Evolutionary conservation across 768 basidiomycete genomes (phyloP), one percentile per base, ranked within the genome.

Genomic region (Leccinum variicolor): DNA sequence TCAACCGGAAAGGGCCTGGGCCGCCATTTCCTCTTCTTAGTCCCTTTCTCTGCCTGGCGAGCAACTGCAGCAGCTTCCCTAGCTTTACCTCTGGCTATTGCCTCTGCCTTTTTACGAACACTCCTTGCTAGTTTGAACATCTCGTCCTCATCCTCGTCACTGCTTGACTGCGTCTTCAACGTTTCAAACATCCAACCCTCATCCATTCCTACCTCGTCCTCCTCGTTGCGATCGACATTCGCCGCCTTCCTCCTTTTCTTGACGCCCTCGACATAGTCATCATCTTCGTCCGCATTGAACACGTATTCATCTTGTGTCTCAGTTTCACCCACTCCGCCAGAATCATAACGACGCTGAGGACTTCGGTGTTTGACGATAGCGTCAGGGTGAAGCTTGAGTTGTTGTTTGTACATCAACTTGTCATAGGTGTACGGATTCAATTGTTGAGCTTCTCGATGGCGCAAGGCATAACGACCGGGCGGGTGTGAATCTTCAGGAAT

Each of bases 391-490:
- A 66, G 62, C 29, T 75, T 76, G 60, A 90, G 69, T 52, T 79
- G 76, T 14, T 70, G 68, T 55, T 81, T 78, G 66, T 90, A 90
- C 36, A 70, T 39, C 11, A 73, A 43, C 52, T 80, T 74, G 57
- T 90, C 88, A 33, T 78, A 77, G 11, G 75, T 76, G 62, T 85
- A 91, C 1, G 89, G 89, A 13, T 81, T 77, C 15, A 84, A 58
- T 64, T 91, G 89, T n/a, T 78, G 74, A 36, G 77, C 69, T 31
- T 79, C 73, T 21, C 89, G 81, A 48, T 66, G 63, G 34, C 89
- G 84, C 36, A 90, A 73, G 1, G 81, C 72, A 66, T 88, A 87
- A 31, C 84, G 75, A 26, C 63, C 55, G 28, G 60, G 49, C 15
- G 58, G 64, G 3, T 57, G 59, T 26, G 58, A 53, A 56, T 64